A percentile compares a stretch with the other conserved stretches of the same genome.
Conservation (phyloP, 371 early-diverging fungal genomes). For the Apophysomyces variabilis region DNA sequence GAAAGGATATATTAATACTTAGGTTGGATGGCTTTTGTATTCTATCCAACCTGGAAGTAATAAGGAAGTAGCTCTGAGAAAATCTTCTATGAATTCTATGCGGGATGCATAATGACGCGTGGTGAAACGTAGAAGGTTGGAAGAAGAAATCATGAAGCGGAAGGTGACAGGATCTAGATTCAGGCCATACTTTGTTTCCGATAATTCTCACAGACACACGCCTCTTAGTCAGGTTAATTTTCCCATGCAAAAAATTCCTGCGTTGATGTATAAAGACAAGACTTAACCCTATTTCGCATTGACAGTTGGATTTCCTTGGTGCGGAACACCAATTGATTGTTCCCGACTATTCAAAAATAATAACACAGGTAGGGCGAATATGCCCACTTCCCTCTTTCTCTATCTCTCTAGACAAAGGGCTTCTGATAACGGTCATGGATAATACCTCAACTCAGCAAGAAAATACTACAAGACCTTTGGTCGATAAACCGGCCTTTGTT, state of each 20-base stretch:
- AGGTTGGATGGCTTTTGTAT: too few species aligned
- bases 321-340: too few species aligned
- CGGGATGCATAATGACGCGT: conserved; percentile 8
- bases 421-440: not conserved
- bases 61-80: not conserved
- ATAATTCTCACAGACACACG: not conserved
- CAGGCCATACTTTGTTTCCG: not conserved
- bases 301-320: too few species aligned
- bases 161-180: not conserved
- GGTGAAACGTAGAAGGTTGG: not conserved
- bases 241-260: too few species aligned
- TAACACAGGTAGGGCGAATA: too few species aligned
- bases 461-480: not conserved
- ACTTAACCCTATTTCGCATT: too few species aligned
- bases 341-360: too few species aligned
- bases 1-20: too few species aligned
- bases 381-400: too few species aligned
- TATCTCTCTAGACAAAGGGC: too few species aligned
- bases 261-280: too few species aligned
- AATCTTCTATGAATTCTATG: conserved; percentile 9
- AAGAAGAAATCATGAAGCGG: conserved; percentile 2
- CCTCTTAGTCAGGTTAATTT: not conserved
- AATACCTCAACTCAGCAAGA: conserved; percentile 3
- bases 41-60: conserved; percentile 5
- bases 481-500: not conserved